Percentiles rank a stretch among this genome's conserved stretches.
Conservation (phyloP, 1,284 basidiomycete genomes). For the Ceratobasidium sp. region DNA sequence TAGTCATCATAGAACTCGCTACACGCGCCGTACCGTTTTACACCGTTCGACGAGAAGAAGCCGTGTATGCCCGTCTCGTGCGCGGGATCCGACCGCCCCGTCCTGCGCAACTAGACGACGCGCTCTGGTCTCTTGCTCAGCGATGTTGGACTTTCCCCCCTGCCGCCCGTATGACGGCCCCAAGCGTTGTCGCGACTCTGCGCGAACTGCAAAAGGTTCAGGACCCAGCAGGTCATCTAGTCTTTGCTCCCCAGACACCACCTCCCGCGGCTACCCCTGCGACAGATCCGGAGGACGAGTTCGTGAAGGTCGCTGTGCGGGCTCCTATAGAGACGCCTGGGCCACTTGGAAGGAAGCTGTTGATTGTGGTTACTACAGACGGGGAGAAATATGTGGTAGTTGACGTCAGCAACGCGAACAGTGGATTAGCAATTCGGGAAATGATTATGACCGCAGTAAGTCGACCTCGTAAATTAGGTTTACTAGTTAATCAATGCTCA, state of each 20-base stretch:
- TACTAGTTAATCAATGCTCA: neutral
- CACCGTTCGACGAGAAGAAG: conserved; percentile 37
- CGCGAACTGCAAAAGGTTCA: conserved; percentile 34
- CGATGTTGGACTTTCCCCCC: conserved; percentile 39
- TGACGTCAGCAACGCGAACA: conserved; percentile 23
- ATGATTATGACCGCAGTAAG: conserved; percentile 40
- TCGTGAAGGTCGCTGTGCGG: conserved; percentile 37
- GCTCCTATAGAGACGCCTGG: conserved; percentile 13
- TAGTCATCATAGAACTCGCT: conserved; percentile 42
- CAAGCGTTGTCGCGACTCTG: conserved; percentile 24
- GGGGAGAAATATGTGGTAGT: conserved; percentile 38
- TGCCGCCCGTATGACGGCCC: conserved; percentile 30
- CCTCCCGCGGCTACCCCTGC: conserved; percentile 12
- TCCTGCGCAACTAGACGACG: conserved; percentile 4
- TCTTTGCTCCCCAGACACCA: conserved; percentile 28
- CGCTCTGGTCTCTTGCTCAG: conserved; percentile 35
- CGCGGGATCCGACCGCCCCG: conserved; percentile 35
- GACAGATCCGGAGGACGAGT: conserved; percentile 29
- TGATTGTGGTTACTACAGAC: conserved; percentile 42
- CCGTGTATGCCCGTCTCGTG: conserved; percentile 36
- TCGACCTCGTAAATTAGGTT: neutral
- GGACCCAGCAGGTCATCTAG: conserved; percentile 30
- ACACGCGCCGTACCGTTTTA: conserved; percentile 36
- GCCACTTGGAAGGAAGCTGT: conserved; percentile 17
- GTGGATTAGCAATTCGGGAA: conserved; percentile 31